phyloP scores from a whole-genome alignment of 495 filamentous ascomycete genomes.

The Niebla homalea region DNA sequence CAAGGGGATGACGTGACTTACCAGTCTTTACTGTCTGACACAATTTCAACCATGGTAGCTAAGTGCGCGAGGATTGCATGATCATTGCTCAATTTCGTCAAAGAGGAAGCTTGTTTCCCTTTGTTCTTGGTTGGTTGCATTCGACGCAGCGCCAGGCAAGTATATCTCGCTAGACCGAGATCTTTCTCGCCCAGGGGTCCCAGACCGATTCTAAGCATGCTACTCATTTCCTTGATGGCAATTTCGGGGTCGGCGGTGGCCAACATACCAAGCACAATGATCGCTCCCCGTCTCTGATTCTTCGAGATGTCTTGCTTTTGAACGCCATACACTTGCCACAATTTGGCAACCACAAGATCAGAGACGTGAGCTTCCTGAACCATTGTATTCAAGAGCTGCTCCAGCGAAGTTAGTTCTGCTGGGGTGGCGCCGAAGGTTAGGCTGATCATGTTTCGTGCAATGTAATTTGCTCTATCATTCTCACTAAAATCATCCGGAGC shows the following conservation, averaged over 20 bases:
- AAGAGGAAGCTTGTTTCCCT: slow-evolving; percentile 55
- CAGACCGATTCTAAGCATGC: slow-evolving; percentile 80
- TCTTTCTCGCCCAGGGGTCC: slow-evolving; percentile 68
- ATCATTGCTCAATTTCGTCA: slow-evolving; percentile 76
- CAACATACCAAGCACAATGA: slow-evolving; percentile 96
- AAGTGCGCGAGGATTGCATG: slow-evolving; percentile 73
- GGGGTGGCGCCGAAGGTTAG: slow-evolving; percentile 89
- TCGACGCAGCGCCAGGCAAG: slow-evolving; percentile 78
- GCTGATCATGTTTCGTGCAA: slow-evolving; percentile 97
- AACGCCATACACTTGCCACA: slow-evolving; percentile 95
- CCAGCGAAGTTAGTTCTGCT: slow-evolving; percentile 86
- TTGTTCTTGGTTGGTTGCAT: slow-evolving; percentile 75
- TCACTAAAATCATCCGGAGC: slow-evolving; percentile 73
- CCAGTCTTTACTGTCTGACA: slow-evolving; percentile 89
- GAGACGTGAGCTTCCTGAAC: slow-evolving; percentile 83
- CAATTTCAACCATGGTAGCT: slow-evolving; percentile 69
- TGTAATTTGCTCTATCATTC: slow-evolving; percentile 90
- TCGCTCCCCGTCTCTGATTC: slow-evolving; percentile 82
- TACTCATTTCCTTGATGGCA: slow-evolving; percentile 84
- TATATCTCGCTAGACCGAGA: slow-evolving; percentile 82
- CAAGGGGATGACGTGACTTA: slow-evolving; percentile 24
- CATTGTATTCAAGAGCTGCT: slow-evolving; percentile 92
- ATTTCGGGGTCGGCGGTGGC: slow-evolving; percentile 86
- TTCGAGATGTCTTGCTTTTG: slow-evolving; percentile 86
- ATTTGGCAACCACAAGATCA: slow-evolving; percentile 74